These are phyloP conservation scores for Ambispora gerdemannii DNA, from an alignment of 192 early-diverging fungal genomes.

Conservation along the genomic window DNA sequence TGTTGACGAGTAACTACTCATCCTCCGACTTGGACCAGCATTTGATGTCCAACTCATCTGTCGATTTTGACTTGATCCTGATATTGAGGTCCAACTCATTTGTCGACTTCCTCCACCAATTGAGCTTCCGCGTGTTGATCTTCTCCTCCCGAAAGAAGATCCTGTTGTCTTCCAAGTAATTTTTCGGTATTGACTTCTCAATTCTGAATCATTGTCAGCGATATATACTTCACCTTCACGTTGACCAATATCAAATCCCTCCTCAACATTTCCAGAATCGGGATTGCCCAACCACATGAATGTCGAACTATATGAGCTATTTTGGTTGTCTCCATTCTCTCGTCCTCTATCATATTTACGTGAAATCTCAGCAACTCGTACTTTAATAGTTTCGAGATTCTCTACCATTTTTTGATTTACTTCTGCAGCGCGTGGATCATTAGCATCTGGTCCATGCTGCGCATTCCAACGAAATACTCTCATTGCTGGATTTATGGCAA, in stretches of 20 bases:
- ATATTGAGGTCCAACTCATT: neutral
- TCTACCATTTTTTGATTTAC: neutral
- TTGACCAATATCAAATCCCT: neutral
- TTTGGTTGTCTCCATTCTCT: neutral
- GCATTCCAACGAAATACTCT: conserved; percentile 15
- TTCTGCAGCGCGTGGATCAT: neutral
- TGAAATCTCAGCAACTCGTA: neutral
- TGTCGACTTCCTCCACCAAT: neutral
- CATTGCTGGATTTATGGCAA: conserved; percentile 23
- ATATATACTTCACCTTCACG: conserved; percentile 13
- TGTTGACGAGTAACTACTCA: neutral
- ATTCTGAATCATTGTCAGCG: neutral
- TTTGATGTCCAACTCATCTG: neutral
- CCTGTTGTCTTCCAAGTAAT: neutral
- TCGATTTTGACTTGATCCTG: neutral
- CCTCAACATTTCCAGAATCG: neutral
- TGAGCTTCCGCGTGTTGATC: neutral
- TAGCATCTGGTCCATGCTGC: neutral
- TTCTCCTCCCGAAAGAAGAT: neutral
- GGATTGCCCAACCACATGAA: neutral
- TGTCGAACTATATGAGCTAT: neutral
- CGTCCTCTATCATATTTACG: neutral
- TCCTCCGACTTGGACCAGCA: neutral
- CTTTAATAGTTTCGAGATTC: neutral
- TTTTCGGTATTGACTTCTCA: neutral